These are phyloP conservation scores for Tolypocladium paradoxum DNA, from an alignment of 2,329 filamentous ascomycete genomes.

Conservation along the genomic window DNA sequence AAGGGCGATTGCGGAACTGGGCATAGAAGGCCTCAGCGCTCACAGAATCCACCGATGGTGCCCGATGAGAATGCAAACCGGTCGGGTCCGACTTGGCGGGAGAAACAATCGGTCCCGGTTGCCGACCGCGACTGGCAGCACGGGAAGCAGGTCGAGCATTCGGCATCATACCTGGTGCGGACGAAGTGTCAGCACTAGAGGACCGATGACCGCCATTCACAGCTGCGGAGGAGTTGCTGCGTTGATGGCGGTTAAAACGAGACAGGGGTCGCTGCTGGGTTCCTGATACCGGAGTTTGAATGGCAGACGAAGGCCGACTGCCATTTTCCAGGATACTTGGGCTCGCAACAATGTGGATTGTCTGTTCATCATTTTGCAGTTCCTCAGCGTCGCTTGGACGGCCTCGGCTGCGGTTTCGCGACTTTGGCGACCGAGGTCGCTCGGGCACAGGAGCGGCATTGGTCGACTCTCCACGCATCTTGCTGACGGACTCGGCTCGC, in stretches of 20 bases:
- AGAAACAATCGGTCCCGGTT: background rate
- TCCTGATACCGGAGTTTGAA: background rate
- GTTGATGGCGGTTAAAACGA: background rate
- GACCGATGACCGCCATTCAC: background rate
- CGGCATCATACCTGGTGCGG: background rate
- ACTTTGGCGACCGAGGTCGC: conserved; percentile 5
- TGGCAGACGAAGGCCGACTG: background rate
- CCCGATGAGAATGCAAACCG: background rate
- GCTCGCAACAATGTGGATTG: conserved; percentile 15
- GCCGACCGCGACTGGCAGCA: conserved; percentile 3
- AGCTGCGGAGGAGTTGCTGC: background rate
- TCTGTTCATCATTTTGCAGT: conserved; percentile 1
- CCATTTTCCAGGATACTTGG: conserved; percentile 12
- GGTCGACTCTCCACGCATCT: conserved; percentile 1
- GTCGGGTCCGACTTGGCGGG: background rate
- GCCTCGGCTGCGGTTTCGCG: conserved; percentile 8
- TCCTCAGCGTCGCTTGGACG: conserved; percentile 1
- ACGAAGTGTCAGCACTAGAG: background rate
- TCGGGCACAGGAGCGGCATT: background rate
- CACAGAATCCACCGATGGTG: conserved; percentile 3
- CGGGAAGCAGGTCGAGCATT: background rate
- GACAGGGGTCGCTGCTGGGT: background rate
- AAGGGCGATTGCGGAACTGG: background rate
- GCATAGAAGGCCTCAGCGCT: background rate
- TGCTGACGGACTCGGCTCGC: conserved; percentile 13